phyloP scores from a whole-genome alignment of 1,284 basidiomycete genomes.

The Sanguinoderma infundibulare region DNA sequence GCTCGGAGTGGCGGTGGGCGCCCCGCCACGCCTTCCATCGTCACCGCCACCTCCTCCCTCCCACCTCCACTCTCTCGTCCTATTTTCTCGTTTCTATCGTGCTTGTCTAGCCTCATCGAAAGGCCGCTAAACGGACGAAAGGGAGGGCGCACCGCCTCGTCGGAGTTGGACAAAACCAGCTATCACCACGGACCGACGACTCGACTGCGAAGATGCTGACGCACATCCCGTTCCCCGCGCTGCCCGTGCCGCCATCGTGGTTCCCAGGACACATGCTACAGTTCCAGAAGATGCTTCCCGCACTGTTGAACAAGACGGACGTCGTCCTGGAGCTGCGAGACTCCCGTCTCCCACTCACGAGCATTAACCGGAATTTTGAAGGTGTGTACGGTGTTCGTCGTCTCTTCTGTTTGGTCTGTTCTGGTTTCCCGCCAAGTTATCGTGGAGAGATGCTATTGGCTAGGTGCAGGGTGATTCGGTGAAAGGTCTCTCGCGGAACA shows the following conservation, averaged over 20 bases:
- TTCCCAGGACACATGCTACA: constrained; percentile 97
- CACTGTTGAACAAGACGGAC: constrained; percentile 80
- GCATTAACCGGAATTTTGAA: constrained; percentile 91
- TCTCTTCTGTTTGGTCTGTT: not conserved
- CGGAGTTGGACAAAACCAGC: not conserved
- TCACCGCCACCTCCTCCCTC: constrained; percentile 9
- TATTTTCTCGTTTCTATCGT: not conserved
- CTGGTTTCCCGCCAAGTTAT: not conserved
- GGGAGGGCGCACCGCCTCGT: too few species aligned
- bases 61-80: not conserved
- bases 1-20: constrained; percentile 1
- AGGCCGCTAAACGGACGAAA: too few species aligned
- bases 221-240: constrained; percentile 54
- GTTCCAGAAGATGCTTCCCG: constrained; percentile 80
- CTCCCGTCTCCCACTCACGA: constrained; percentile 90
- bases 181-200: not conserved
- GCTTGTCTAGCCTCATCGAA: too few species aligned
- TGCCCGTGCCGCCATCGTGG: constrained; percentile 90
- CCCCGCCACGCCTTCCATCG: constrained; percentile 12
- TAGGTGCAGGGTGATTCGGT: not conserved
- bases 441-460: not conserved
- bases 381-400: constrained; percentile 41
- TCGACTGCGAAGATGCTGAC: constrained; percentile 39
- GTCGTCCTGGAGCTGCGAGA: constrained; percentile 96
- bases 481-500: not conserved